Conservation (phyloP, 1,139 yeast genomes). For the Yamadazyma kanchanaburiensis region DNA sequence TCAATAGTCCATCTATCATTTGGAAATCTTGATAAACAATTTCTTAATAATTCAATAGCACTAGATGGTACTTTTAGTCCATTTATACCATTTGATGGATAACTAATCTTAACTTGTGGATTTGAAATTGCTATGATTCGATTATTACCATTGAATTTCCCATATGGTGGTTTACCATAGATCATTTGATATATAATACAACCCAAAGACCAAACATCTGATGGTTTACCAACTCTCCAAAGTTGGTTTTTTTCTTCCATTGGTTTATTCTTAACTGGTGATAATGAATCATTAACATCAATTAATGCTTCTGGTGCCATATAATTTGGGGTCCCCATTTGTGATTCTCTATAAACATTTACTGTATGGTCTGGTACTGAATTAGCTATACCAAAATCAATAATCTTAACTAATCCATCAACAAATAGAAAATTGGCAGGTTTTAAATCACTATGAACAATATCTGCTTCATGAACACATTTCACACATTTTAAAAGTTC, state of each 20-base stretch:
- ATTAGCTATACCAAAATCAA: slow-evolving; percentile 95
- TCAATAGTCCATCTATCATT: slow-evolving; percentile 62
- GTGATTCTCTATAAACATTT: slow-evolving; percentile 85
- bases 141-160: slow-evolving; percentile 72
- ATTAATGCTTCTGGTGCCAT: slow-evolving; percentile 97
- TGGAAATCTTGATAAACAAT: slow-evolving; percentile 75
- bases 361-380: slow-evolving; percentile 92
- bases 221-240: slow-evolving; percentile 92
- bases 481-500: slow-evolving; percentile 82
- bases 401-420: slow-evolving; percentile 77
- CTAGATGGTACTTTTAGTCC: slow-evolving; percentile 64
- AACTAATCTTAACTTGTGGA: slow-evolving; percentile 75
- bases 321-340: slow-evolving; percentile 93
- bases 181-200: slow-evolving; percentile 95
- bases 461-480: slow-evolving; percentile 83
- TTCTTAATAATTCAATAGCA: slow-evolving; percentile 67
- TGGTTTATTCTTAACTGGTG: slow-evolving; percentile 20
- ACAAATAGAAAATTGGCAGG: slow-evolving; percentile 95
- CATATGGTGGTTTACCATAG: slow-evolving; percentile 92
- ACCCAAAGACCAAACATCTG: slow-evolving; percentile 98
- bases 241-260: slow-evolving; percentile 34
- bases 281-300: slow-evolving; percentile 46
- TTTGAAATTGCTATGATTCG: slow-evolving; percentile 83
- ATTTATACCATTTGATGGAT: slow-evolving; percentile 62
- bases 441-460: slow-evolving; percentile 91